Conservation (phyloP, 345 rosid species). For the Diplotaxis tenuifolia region DNA sequence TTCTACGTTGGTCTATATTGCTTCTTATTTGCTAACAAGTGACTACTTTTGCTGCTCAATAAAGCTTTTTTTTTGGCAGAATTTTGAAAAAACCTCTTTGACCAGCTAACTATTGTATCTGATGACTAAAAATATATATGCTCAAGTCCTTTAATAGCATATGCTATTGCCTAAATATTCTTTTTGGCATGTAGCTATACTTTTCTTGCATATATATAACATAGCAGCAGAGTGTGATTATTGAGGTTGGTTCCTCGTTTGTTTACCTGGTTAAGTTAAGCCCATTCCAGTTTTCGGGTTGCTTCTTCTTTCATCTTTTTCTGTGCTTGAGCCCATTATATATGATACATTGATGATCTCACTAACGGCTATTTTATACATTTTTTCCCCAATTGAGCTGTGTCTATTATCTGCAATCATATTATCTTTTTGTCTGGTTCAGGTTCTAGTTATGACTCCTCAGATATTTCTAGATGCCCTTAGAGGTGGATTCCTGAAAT, state of each 20-base stretch:
- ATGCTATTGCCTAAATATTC: not conserved
- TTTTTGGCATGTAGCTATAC: not conserved
- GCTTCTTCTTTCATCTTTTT: too few relatives aligned
- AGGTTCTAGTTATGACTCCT: slow-evolving; percentile 96
- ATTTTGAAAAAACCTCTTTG: not conserved
- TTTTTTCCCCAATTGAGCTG: not conserved
- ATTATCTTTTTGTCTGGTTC: slow-evolving; percentile 12
- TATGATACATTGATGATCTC: not conserved
- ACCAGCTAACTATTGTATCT: not conserved
- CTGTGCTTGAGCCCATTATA: too few relatives aligned
- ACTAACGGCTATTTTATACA: not conserved
- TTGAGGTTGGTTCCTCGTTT: not conserved
- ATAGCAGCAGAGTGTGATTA: not conserved
- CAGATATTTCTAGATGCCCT: slow-evolving; percentile 79
- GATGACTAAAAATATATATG: not conserved
- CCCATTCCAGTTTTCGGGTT: not conserved
- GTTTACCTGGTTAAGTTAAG: not conserved
- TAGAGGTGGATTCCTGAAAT: slow-evolving; percentile 58
- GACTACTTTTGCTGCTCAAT: not conserved
- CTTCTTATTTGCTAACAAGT: not conserved
- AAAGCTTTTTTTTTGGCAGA: not conserved
- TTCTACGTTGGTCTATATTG: not conserved
- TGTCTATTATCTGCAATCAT: not conserved
- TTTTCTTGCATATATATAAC: not conserved
- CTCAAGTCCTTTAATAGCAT: not conserved